Conservation (phyloP, 208 protist genomes). For the Leptomonas seymouri region DNA sequence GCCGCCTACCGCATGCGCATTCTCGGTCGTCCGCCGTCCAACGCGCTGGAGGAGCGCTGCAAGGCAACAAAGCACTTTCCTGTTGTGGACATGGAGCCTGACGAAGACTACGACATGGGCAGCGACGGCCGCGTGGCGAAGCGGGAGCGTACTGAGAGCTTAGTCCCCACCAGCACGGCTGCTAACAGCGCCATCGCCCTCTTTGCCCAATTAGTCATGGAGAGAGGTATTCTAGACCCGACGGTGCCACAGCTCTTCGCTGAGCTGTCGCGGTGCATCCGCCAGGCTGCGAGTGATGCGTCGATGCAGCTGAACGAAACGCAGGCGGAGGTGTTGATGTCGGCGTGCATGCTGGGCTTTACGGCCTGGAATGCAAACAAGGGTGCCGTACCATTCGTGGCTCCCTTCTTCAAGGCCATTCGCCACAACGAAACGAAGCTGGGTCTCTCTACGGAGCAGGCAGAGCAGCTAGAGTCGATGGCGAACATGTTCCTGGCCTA, state of each 20-base stretch:
- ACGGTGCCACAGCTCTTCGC: constrained; percentile 52
- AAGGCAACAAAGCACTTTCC: constrained; percentile 78
- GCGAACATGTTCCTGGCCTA: constrained; percentile 56
- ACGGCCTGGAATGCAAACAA: constrained; percentile 80
- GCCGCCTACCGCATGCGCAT: constrained; percentile 85
- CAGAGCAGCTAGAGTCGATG: constrained; percentile 71
- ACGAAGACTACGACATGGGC: constrained; percentile 42
- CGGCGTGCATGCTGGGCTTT: constrained; percentile 77
- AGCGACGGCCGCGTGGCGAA: constrained; percentile 34
- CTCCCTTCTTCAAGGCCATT: constrained; percentile 71
- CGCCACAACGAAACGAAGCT: constrained; percentile 54
- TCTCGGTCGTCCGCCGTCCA: constrained; percentile 47
- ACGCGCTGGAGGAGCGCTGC: constrained; percentile 64
- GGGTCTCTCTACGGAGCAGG: constrained; percentile 53
- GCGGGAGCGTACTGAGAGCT: constrained; percentile 48
- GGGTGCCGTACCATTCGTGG: constrained; percentile 52
- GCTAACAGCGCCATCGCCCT: constrained; percentile 62
- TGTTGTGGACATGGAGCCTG: constrained; percentile 72
- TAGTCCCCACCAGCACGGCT: constrained; percentile 55
- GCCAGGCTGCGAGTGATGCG: constrained; percentile 39
- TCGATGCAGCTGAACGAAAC: constrained; percentile 43
- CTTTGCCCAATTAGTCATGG: constrained; percentile 74
- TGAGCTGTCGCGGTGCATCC: constrained; percentile 67
- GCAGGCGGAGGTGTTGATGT: constrained; percentile 70
- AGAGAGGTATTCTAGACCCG: constrained; percentile 80